Evolutionary conservation across 257 asterid genomes (phyloP).

Genomic region (Solanum sitiens): DNA sequence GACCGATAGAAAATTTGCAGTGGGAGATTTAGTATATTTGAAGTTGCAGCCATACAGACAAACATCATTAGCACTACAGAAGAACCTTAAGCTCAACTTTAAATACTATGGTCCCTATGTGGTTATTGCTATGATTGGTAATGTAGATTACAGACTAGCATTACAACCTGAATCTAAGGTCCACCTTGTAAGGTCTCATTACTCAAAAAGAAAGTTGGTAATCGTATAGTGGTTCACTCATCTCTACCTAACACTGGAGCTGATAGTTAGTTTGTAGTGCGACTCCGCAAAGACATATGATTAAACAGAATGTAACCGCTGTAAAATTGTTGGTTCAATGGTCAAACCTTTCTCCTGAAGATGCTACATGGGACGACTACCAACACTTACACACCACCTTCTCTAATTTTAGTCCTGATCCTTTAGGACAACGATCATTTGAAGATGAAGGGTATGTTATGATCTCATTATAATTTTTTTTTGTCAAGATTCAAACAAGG

Average conservation of each 20-base stretch:
- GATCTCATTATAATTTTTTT: neutral
- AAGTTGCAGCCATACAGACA: neutral
- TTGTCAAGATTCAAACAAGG: neutral
- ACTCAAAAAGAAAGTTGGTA: no score
- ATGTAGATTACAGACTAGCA: neutral
- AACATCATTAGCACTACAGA: neutral
- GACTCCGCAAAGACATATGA: no score
- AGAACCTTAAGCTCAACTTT: no score
- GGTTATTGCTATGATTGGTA: neutral
- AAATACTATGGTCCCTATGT: neutral
- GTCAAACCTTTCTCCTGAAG: no score
- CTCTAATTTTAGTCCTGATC: neutral
- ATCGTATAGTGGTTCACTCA: no score
- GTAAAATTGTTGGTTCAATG: no score
- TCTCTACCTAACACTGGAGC: no score
- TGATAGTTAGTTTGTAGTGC: neutral
- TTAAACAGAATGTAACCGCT: no score
- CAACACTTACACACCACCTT: neutral
- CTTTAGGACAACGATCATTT: neutral
- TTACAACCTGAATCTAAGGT: no score
- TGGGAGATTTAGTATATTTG: neutral
- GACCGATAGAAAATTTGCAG: neutral
- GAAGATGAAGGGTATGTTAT: neutral
- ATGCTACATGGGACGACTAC: no score
- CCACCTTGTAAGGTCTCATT: no score